These are phyloP conservation scores for Hyphodiscus hymeniophilus DNA, from an alignment of 495 filamentous ascomycete genomes.

Conservation along the genomic window DNA sequence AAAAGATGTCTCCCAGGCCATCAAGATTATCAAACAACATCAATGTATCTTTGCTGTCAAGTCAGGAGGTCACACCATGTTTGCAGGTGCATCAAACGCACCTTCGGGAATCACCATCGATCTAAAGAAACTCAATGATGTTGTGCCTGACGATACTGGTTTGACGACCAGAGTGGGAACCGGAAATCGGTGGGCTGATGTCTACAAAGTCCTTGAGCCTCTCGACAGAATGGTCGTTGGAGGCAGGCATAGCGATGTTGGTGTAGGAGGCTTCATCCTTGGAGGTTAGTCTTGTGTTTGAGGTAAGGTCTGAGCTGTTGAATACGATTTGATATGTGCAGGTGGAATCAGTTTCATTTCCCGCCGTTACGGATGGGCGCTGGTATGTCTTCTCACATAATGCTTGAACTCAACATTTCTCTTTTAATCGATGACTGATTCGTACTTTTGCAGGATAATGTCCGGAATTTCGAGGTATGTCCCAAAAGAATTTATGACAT, in stretches of 20 bases:
- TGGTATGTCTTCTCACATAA: too few relatives aligned
- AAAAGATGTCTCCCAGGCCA: constrained; percentile 24
- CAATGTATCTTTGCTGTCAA: not conserved
- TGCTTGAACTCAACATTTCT: too few relatives aligned
- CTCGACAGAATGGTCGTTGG: constrained; percentile 35
- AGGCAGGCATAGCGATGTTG: constrained; percentile 42
- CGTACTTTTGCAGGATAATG: too few relatives aligned
- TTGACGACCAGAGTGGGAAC: constrained; percentile 26
- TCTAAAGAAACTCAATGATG: constrained; percentile 5
- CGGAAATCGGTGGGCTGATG: constrained; percentile 35
- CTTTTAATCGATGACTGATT: too few relatives aligned
- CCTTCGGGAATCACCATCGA: not conserved
- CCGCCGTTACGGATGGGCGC: constrained; percentile 33
- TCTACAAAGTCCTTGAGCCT: constrained; percentile 34
- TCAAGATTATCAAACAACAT: constrained; percentile 25
- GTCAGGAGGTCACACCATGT: not conserved
- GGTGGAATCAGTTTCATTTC: constrained; percentile 35
- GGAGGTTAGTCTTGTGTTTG: constrained; percentile 36
- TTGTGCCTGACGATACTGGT: constrained; percentile 21
- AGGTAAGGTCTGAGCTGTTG: constrained; percentile 4
- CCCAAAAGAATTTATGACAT: not conserved
- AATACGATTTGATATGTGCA: constrained; percentile 9
- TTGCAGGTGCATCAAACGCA: not conserved
- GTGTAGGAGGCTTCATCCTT: constrained; percentile 46
- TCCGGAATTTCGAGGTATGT: constrained; percentile 33